Base-by-base conservation (phyloP, 192 early-diverging fungal species). In the Diversispora epigaea region DNA sequence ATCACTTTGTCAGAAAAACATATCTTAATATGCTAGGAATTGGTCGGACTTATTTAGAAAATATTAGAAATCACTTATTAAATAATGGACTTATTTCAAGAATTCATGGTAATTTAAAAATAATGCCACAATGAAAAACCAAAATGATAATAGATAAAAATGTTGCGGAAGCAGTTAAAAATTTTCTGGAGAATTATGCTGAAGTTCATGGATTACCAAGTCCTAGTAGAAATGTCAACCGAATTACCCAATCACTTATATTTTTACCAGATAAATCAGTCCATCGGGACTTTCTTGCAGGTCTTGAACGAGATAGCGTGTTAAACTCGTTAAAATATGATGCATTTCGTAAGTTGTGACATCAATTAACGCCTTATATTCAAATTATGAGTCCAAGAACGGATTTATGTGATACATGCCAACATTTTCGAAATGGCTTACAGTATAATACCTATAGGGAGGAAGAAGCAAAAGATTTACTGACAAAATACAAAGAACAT, bases 51-150 rank as follows among this genome's bases (percentile, higher is more conserved):
- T 56, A 71, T 71, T 71, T 56, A 56, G 7, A 71, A 49, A 71
- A 52, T 71, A 50, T 54, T 39, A 7, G 56, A 71, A 52, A 71
- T 55, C 41, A 55, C 46, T 50, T 71, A 19, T 0, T 71, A 71
- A 52, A 71, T 21, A 71, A 71, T 71, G 56, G 70, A 32, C 47
- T 71, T 71, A 14, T 58, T 55, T 71, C 56, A 12, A 17, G 47
- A 50, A 11, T 71, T 55, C 56, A 56, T 52, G 41, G 70, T 55
- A 69, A 69, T 69, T 19, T 52, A 69, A 69, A 69, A 69, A 69
- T 0, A 69, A 69, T 69, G 39, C 12, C 22, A 19, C n/a, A 45
- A 54, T 69, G 19, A 69, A 69, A 69, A 69, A 69, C 39, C 25
- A 32, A 32, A 32, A 32, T 32, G 25, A 2, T 32, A 32, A 32